Evolutionary conservation across 2,329 filamentous ascomycete species (phyloP).

Genomic region (Aspergillus flavus): DNA sequence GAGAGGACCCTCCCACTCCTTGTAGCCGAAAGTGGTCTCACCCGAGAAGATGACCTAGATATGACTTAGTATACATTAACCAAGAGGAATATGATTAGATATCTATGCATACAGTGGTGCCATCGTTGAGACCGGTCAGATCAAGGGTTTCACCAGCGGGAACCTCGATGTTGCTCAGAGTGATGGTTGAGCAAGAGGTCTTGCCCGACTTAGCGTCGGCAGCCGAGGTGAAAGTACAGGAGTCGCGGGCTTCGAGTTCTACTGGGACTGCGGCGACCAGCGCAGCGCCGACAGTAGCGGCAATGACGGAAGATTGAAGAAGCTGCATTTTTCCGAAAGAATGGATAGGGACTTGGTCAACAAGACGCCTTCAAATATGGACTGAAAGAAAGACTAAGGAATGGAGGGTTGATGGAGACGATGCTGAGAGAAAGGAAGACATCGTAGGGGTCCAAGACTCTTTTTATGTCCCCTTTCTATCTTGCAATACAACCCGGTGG

Average conservation of each 20-base stretch:
- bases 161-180: conserved; percentile 39
- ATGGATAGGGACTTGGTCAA: conserved; percentile 16
- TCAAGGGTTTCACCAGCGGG: conserved; percentile 42
- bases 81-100: neutral
- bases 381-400: conserved; percentile 11
- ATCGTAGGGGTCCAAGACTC: neutral
- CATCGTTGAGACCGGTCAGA: conserved; percentile 35
- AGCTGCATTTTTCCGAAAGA: conserved; percentile 17
- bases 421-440: neutral
- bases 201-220: conserved; percentile 29
- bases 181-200: conserved; percentile 40
- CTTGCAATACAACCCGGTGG: neutral
- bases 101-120: conserved; percentile 31
- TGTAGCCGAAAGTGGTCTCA: conserved; percentile 67
- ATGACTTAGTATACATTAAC: neutral
- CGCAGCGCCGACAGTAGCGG: conserved; percentile 18
- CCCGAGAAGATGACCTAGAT: conserved; percentile 62
- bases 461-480: neutral
- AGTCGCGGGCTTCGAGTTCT: conserved; percentile 14
- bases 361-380: neutral
- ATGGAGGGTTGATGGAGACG: neutral
- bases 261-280: conserved; percentile 16
- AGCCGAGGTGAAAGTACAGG: conserved; percentile 36
- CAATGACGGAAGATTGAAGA: conserved; percentile 14
- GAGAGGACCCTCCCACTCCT: conserved; percentile 67